Evolutionary conservation across 495 filamentous ascomycete genomes (phyloP).

Genomic region (Darksidea phi): DNA sequence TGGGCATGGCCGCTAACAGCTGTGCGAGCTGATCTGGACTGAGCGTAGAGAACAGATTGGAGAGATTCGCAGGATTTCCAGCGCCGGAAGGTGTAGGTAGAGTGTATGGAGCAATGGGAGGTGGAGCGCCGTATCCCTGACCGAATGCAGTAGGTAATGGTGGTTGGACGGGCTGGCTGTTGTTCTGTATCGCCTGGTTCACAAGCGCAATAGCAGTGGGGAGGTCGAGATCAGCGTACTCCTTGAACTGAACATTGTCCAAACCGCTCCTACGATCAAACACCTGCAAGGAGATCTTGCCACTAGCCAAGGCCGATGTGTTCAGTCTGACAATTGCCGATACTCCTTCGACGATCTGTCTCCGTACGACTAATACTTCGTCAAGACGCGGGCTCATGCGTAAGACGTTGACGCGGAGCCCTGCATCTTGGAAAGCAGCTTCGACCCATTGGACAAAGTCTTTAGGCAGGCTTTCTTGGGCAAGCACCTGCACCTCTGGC

Average conservation of each 20-base stretch:
- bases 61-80: constrained; percentile 48
- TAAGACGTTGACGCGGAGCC: constrained; percentile 72
- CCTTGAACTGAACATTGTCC: constrained; percentile 73
- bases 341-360: constrained; percentile 87
- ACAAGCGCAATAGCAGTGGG: constrained; percentile 76
- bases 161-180: constrained; percentile 31
- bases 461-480: constrained; percentile 71
- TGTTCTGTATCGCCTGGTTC: constrained; percentile 65
- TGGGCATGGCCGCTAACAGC: constrained; percentile 63
- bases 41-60: constrained; percentile 60
- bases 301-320: constrained; percentile 60
- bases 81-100: constrained; percentile 46
- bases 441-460: constrained; percentile 83
- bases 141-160: constrained; percentile 25
- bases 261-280: constrained; percentile 75
- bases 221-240: constrained; percentile 80
- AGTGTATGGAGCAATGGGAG: constrained; percentile 37
- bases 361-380: constrained; percentile 71
- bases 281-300: constrained; percentile 74
- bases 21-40: constrained; percentile 72
- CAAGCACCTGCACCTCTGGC: constrained; percentile 84
- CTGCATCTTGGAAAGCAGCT: constrained; percentile 65
- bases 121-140: constrained; percentile 27
- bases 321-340: constrained; percentile 77
- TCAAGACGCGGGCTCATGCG: constrained; percentile 74